phyloP scores from a whole-genome alignment of 768 basidiomycete species.

The Gymnopilus dilepis region DNA sequence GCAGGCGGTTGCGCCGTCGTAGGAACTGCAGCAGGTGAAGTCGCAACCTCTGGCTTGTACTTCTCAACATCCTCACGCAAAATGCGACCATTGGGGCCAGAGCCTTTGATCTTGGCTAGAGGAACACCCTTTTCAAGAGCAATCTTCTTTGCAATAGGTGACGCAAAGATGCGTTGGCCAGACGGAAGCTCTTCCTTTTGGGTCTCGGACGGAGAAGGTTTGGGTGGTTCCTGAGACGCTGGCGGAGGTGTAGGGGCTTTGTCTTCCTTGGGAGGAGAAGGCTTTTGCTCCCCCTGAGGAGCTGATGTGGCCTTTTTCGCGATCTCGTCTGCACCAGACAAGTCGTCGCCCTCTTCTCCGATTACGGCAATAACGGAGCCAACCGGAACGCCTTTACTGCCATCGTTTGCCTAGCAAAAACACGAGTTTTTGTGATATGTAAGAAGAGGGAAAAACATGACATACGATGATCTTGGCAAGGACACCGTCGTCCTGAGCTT shows the following conservation, averaged over 20 bases:
- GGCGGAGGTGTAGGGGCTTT: constrained; percentile 26
- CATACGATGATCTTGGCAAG: constrained; percentile 96
- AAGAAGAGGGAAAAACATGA: constrained; percentile 10
- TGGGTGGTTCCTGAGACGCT: constrained; percentile 13
- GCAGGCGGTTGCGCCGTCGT: constrained; percentile 53
- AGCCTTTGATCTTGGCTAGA: constrained; percentile 86
- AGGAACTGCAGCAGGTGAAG: constrained; percentile 48
- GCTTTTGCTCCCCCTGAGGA: constrained; percentile 33
- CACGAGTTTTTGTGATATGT: constrained; percentile 4
- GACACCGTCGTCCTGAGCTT: constrained; percentile 97
- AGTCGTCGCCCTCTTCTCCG: constrained; percentile 94
- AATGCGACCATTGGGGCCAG: constrained; percentile 94
- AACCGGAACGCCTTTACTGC: constrained; percentile 85
- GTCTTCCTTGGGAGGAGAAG: constrained; percentile 32
- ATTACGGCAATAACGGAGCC: constrained; percentile 90
- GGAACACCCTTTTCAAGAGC: constrained; percentile 95
- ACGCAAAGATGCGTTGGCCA: constrained; percentile 90
- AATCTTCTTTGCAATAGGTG: constrained; percentile 96
- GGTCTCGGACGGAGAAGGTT: constrained; percentile 36
- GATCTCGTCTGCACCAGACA: constrained; percentile 64
- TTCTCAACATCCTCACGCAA: constrained; percentile 94
- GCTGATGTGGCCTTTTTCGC: constrained; percentile 57
- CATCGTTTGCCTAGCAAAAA: constrained; percentile 70
- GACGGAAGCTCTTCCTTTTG: constrained; percentile 60
- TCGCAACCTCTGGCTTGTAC: constrained; percentile 61